A percentile compares a stretch with the other conserved stretches of the same genome.
phyloP scores from a whole-genome alignment of 2,329 filamentous ascomycete species.

The Verticillium zaregamsianum region DNA sequence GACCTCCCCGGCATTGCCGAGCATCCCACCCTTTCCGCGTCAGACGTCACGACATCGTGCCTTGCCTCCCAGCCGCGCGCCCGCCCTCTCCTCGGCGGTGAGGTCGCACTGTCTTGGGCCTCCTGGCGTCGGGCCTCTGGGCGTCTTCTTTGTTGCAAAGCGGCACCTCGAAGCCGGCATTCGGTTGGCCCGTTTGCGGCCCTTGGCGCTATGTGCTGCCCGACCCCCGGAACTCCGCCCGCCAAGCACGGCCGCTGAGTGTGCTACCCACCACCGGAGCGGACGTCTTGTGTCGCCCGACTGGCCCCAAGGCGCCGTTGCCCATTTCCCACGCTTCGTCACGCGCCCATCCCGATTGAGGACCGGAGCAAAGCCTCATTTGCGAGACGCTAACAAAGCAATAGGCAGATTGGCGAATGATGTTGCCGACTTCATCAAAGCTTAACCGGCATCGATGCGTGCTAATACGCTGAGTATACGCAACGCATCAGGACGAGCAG shows the following conservation, averaged over 20 bases:
- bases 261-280: neutral
- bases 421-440: too few species aligned
- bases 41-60: neutral
- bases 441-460: too few species aligned
- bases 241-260: neutral
- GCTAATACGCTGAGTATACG: too few species aligned
- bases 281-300: neutral
- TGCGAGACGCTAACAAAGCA: too few species aligned
- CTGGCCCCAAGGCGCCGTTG: neutral
- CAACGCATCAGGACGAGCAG: too few species aligned
- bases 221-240: neutral
- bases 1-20: neutral
- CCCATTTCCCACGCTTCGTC: neutral
- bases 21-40: neutral
- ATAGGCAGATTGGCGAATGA: too few species aligned
- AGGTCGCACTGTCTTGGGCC: neutral
- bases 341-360: too few species aligned
- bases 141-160: neutral
- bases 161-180: neutral
- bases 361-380: too few species aligned
- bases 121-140: neutral
- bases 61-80: neutral
- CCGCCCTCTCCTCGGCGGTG: neutral
- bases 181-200: neutral
- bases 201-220: neutral